These are phyloP conservation scores for Pilaira anomala DNA, from an alignment of 192 early-diverging fungal genomes.

Conservation along the genomic window DNA sequence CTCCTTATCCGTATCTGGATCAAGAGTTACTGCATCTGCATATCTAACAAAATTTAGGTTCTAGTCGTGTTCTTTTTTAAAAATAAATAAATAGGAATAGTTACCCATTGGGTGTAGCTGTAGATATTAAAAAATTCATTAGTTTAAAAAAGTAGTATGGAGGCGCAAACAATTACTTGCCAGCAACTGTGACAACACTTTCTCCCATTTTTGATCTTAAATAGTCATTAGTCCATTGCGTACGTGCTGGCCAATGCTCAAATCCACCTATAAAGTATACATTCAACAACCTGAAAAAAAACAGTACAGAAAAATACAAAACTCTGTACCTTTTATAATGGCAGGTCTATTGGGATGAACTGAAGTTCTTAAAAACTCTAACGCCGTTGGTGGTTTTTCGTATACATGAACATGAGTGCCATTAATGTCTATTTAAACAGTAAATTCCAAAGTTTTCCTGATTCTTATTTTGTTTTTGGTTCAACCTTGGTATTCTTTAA, in stretches of 20 bases:
- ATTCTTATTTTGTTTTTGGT: not conserved
- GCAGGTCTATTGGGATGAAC: conserved; percentile 46
- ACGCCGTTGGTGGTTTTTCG: conserved; percentile 34
- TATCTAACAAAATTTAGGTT: conserved; percentile 25
- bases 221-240: conserved; percentile 50
- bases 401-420: conserved; percentile 16
- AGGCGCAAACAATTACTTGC: conserved; percentile 32
- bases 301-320: not conserved
- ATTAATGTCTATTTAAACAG: conserved; percentile 23
- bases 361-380: conserved; percentile 39
- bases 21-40: conserved; percentile 45
- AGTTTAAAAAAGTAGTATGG: not conserved
- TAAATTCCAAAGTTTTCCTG: not conserved
- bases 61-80: not conserved
- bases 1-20: conserved; percentile 27
- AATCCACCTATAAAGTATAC: conserved; percentile 24
- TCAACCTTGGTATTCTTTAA: conserved; percentile 32
- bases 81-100: not conserved
- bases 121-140: not conserved
- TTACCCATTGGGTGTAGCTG: conserved; percentile 34
- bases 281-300: too few species aligned
- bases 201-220: conserved; percentile 30
- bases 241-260: conserved; percentile 44
- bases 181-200: conserved; percentile 41
- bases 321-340: conserved; percentile 36